Conservation (phyloP, 2,329 filamentous ascomycete genomes). For the Westerdykella ornata region DNA sequence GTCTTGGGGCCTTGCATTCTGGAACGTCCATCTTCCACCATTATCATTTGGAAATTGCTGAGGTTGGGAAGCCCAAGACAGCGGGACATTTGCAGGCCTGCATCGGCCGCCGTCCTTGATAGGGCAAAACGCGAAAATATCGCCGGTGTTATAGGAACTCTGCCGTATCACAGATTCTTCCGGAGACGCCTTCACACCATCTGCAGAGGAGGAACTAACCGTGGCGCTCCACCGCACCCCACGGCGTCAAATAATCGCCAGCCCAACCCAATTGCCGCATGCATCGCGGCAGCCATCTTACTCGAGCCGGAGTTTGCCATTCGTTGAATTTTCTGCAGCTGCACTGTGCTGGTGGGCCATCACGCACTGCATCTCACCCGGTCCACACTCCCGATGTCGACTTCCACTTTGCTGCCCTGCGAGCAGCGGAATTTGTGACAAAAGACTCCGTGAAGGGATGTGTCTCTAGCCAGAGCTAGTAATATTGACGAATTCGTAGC, state of each 20-base stretch:
- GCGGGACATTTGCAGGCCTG: conserved; percentile 22
- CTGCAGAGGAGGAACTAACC: conserved; percentile 10
- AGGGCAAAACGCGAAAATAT: conserved; percentile 13
- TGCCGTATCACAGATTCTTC: conserved; percentile 20
- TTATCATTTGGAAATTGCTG: conserved; percentile 24
- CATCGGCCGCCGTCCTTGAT: conserved; percentile 29
- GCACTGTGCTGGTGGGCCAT: neutral
- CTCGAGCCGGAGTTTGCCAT: neutral
- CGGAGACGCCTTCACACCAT: conserved; percentile 16
- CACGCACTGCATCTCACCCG: no score
- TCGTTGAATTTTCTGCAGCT: neutral
- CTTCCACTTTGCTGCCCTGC: no score
- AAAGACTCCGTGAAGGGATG: no score
- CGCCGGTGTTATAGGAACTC: conserved; percentile 14
- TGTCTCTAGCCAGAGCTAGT: no score
- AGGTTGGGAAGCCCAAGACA: conserved; percentile 24
- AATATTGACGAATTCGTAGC: no score
- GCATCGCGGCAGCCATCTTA: conserved; percentile 6
- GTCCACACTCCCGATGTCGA: no score
- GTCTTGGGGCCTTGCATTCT: conserved; percentile 14
- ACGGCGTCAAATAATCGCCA: conserved; percentile 9
- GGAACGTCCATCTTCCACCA: conserved; percentile 12
- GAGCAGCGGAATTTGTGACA: no score
- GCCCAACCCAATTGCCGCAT: conserved; percentile 17
- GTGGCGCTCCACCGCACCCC: conserved; percentile 15